Conservation (phyloP, 108 stramenopile genomes). For the Nannochloropsis salina region DNA sequence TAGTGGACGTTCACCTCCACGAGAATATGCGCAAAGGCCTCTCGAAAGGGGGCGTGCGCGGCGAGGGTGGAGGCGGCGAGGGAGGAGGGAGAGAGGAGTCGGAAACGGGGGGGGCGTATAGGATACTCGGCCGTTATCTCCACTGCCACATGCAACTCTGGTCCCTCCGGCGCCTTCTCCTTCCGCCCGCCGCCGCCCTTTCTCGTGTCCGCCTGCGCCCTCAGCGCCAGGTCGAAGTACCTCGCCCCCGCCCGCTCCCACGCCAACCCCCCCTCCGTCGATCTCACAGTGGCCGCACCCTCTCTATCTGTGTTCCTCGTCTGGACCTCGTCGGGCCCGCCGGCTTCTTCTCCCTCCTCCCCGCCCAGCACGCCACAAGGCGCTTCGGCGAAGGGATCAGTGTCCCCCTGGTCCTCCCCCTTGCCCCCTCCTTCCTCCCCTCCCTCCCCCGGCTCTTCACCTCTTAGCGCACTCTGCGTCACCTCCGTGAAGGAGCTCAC, state of each 20-base stretch:
- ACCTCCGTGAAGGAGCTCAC: background rate
- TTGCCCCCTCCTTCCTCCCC: background rate
- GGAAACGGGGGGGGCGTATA: background rate
- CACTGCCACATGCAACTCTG: background rate
- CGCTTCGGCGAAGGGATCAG: background rate
- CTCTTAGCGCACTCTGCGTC: background rate
- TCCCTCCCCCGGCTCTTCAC: background rate
- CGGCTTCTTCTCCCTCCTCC: background rate
- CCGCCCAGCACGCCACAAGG: background rate
- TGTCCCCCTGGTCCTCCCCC: background rate
- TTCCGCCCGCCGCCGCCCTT: background rate
- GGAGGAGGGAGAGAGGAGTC: background rate
- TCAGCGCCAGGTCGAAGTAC: background rate
- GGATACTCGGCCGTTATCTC: background rate
- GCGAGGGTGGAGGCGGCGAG: background rate
- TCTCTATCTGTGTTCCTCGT: background rate
- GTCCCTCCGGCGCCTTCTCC: background rate
- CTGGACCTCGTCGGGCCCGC: background rate
- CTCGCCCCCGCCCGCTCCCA: background rate
- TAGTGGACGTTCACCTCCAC: background rate
- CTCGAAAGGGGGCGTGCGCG: background rate
- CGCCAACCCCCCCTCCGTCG: background rate
- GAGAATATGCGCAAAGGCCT: background rate
- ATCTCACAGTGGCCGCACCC: background rate
- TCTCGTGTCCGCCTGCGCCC: background rate